Evolutionary conservation across 805 yeast genomes (phyloP).

Genomic region (Ogataea degrootiae): DNA sequence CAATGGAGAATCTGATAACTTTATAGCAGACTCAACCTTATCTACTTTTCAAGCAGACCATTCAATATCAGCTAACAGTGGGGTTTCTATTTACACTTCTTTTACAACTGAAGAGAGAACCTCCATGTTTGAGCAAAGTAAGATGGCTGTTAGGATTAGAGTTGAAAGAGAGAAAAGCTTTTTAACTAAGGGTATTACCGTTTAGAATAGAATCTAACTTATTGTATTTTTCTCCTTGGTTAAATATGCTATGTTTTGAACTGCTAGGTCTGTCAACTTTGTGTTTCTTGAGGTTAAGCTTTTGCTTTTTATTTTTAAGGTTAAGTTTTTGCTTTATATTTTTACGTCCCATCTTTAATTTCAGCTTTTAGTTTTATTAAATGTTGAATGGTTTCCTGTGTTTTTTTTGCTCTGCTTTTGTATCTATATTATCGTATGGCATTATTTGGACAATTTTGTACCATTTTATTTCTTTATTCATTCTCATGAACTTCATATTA

Average conservation of each 20-base stretch:
- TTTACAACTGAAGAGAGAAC: constrained; percentile 25
- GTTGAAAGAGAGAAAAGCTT: constrained; percentile 29
- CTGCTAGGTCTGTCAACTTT: too few species aligned
- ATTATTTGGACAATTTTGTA: too few species aligned
- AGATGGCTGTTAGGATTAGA: constrained; percentile 29
- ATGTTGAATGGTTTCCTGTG: too few species aligned
- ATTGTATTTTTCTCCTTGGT: not conserved
- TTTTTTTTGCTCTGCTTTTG: too few species aligned
- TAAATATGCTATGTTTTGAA: not conserved
- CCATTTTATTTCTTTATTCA: too few species aligned
- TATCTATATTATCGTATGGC: too few species aligned
- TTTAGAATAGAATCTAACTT: not conserved
- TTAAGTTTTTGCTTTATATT: too few species aligned
- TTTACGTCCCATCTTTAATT: too few species aligned
- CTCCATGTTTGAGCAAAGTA: constrained; percentile 28
- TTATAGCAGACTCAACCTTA: not conserved
- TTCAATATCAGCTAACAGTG: constrained; percentile 10
- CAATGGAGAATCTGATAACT: constrained; percentile 1
- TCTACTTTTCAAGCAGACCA: not conserved
- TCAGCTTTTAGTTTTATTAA: too few species aligned
- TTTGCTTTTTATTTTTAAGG: too few species aligned
- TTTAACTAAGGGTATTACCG: constrained; percentile 1
- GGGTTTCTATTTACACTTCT: constrained; percentile 5
- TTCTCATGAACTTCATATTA: too few species aligned
- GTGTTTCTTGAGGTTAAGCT: too few species aligned